phyloP scores from a whole-genome alignment of 1,139 yeast genomes.

The Pichia sp. region DNA sequence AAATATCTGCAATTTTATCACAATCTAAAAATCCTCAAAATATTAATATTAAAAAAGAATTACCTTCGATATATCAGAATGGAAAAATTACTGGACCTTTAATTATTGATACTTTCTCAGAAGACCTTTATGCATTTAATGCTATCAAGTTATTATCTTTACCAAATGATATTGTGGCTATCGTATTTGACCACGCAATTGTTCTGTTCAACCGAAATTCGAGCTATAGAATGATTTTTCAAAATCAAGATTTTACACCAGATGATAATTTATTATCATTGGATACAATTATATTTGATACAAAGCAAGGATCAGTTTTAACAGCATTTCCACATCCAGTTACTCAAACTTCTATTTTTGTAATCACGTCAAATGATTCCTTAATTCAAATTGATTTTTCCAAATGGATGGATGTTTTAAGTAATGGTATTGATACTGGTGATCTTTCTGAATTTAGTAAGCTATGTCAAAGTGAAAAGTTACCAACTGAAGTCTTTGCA shows the following conservation, averaged over 20 bases:
- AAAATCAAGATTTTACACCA: constrained; percentile 13
- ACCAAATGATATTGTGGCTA: constrained; percentile 21
- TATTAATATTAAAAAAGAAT: constrained; percentile 4
- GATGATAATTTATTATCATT: constrained; percentile 10
- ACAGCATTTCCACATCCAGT: constrained; percentile 20
- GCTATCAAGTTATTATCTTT: constrained; percentile 31
- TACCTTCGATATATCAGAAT: constrained; percentile 17
- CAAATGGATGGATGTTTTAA: constrained; percentile 23
- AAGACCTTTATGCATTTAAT: constrained; percentile 37
- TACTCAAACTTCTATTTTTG: constrained; percentile 17
- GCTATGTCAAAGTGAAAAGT: constrained; percentile 8
- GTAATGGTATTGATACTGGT: constrained; percentile 15
- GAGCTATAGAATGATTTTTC: constrained; percentile 22
- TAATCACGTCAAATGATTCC: constrained; percentile 17
- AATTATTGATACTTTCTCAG: constrained; percentile 45
- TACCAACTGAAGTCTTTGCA: constrained; percentile 21
- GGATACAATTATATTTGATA: constrained; percentile 16
- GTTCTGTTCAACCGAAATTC: constrained; percentile 19
- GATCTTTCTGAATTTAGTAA: constrained; percentile 15
- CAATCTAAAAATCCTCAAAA: constrained; percentile 10
- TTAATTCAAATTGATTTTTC: constrained; percentile 26
- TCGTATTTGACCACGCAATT: constrained; percentile 20
- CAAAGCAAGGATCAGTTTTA: constrained; percentile 8
- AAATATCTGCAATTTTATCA: constrained; percentile 21
- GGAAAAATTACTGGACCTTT: constrained; percentile 41